These are phyloP conservation scores for Globisporangium irregulare DNA, from an alignment of 352 stramenopile genomes.

Conservation along the genomic window DNA sequence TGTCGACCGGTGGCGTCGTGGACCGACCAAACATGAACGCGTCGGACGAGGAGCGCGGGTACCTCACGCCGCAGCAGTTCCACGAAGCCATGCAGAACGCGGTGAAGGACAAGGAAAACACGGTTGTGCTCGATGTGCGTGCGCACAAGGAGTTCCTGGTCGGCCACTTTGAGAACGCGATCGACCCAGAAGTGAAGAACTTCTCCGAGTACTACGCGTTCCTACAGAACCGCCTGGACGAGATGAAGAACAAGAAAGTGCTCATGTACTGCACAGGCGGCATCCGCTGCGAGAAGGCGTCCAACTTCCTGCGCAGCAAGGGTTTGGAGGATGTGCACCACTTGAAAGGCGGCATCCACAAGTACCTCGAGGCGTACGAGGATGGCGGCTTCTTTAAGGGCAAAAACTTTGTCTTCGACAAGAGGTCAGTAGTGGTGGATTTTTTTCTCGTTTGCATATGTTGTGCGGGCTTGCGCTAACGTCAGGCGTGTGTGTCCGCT, in stretches of 20 bases:
- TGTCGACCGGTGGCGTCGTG: constrained; percentile 54
- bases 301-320: constrained; percentile 62
- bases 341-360: constrained; percentile 73
- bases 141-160: constrained; percentile 67
- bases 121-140: constrained; percentile 58
- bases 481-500: neutral
- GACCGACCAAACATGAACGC: constrained; percentile 50
- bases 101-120: constrained; percentile 38
- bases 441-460: neutral
- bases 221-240: constrained; percentile 50
- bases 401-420: constrained; percentile 83
- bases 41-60: constrained; percentile 55
- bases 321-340: constrained; percentile 57
- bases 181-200: constrained; percentile 69
- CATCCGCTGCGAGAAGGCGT: constrained; percentile 76
- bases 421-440: constrained; percentile 33
- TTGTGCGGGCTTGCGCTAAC: constrained; percentile 6
- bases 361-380: constrained; percentile 64
- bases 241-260: constrained; percentile 71
- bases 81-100: constrained; percentile 56
- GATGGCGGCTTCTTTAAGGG: constrained; percentile 66
- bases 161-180: constrained; percentile 63
- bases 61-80: constrained; percentile 78
- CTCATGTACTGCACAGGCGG: constrained; percentile 81
- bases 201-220: constrained; percentile 78